phyloP scores from a whole-genome alignment of 2,329 filamentous ascomycete genomes.

The Talaromyces sp. region DNA sequence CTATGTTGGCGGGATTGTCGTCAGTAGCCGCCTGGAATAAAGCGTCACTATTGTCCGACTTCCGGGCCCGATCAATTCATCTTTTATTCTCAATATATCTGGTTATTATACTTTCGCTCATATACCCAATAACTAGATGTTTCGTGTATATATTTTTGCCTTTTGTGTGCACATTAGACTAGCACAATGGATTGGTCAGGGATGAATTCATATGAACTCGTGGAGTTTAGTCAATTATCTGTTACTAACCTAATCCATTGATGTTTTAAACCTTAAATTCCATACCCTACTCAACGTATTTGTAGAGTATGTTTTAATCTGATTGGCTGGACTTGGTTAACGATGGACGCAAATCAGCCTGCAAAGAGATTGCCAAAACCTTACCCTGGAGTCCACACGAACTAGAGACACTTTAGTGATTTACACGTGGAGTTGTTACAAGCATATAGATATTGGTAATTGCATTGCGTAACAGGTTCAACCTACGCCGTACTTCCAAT shows the following conservation, averaged over 20 bases:
- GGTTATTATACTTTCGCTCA: neutral
- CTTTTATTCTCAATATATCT: neutral
- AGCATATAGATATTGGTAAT: neutral
- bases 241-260: too few species aligned
- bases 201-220: neutral
- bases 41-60: neutral
- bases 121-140: constrained; percentile 1
- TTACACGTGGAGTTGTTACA: neutral
- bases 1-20: neutral
- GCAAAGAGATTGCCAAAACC: too few species aligned
- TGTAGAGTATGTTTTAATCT: too few species aligned
- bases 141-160: neutral
- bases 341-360: neutral
- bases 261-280: too few species aligned
- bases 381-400: too few species aligned
- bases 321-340: neutral
- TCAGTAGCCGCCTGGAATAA: neutral
- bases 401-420: neutral
- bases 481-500: too few species aligned
- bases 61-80: neutral
- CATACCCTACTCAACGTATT: too few species aligned
- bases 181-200: neutral
- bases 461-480: neutral
- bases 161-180: neutral
- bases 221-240: neutral